Conservation (phyloP, 2,329 filamentous ascomycete species). For the Aspergillus sp. region DNA sequence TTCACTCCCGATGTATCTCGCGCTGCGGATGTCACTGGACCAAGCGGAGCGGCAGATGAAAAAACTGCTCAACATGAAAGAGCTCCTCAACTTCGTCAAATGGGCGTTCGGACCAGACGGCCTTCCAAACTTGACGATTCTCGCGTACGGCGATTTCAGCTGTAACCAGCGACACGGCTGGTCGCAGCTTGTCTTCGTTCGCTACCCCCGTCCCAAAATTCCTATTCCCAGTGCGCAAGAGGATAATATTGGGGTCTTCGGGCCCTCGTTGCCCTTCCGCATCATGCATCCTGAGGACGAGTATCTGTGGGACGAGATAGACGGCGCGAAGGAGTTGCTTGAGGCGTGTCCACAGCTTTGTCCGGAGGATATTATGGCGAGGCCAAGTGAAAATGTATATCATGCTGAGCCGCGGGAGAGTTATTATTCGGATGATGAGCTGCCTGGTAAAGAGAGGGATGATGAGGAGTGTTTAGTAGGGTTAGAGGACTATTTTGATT, state of each 20-base stretch:
- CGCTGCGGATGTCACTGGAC: not conserved
- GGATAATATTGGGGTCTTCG: not conserved
- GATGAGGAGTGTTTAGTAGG: not conserved
- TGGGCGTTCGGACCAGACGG: not conserved
- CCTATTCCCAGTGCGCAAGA: not conserved
- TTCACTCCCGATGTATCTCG: not conserved
- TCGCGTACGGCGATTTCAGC: not conserved
- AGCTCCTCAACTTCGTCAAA: not conserved
- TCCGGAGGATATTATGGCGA: not conserved
- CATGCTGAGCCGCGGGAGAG: not conserved
- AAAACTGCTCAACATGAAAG: not conserved
- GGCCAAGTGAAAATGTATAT: not conserved
- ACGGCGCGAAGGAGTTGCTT: not conserved
- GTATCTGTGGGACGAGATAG: not conserved
- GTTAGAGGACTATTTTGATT: not conserved
- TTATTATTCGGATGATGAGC: not conserved
- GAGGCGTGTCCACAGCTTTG: not conserved
- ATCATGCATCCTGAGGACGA: not conserved
- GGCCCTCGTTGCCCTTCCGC: not conserved
- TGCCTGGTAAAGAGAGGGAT: not conserved
- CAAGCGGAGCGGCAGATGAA: not conserved
- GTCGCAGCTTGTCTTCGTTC: not conserved
- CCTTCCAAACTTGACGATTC: not conserved
- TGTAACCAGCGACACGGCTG: not conserved
- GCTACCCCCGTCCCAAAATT: not conserved